Evolutionary conservation across 179 eudicot genomes (phyloP), one percentile per base, ranked within the genome.

Genomic region (Actinidia chinensis): DNA sequence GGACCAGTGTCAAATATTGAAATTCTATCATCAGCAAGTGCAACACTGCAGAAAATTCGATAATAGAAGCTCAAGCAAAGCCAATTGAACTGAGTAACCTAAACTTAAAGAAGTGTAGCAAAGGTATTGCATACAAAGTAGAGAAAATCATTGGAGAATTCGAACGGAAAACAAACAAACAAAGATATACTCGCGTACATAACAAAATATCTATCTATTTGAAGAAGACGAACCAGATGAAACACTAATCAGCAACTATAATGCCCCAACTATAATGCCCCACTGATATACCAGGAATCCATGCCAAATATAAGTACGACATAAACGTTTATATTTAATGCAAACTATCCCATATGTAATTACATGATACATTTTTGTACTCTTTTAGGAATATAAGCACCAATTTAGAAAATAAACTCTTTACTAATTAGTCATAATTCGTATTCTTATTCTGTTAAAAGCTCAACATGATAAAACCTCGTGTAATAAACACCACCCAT

Each of bases 1-100:
- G 92, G 89, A 73, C 95, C 97, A 52, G 90, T 82, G 75, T 92
- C 97, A 73, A 85, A 88, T 67, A 92, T 71, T 28, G 86, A 79
- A 60, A 92, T 87, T 68, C 46, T 80, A 28, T 82, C 88, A 50
- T 83, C 65, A 1, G 40, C 14, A 55, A 86, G 60, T 75, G 83
- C 87, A 76, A 92, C 85, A 68, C 97, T 92, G 91, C 77, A 86
- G 78, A 65, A 8, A 59, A 70, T 25, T 25, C 63, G 48, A 67
- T 47, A n/a, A 11, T 22, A 56, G 73, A 50, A 64, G 40, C 23
- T 51, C 11, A 36, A 59, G 63, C 14, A 52, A 20, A 51, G 50
- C 68, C 7, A 55, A 43, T n/a, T 3, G 40, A 74, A 46, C 15
- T 20, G 48, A 43, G 25, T 28, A 20, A 25, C 60, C 66, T 8